Conservation (phyloP, 2,329 filamentous ascomycete genomes). For the Botrytis galanthina region DNA sequence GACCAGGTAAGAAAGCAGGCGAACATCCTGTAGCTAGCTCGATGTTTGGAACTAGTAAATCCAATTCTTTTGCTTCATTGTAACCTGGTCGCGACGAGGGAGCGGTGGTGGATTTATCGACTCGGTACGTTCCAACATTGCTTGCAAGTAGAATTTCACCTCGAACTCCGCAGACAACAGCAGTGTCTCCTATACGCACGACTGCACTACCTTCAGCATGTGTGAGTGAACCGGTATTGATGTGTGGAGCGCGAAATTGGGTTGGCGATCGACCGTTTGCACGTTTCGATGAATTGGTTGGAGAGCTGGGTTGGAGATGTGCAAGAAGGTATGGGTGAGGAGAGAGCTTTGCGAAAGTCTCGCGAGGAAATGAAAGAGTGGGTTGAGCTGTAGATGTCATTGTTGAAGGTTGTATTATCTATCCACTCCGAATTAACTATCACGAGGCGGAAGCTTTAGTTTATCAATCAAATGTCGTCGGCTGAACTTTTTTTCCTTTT, state of each 20-base stretch:
- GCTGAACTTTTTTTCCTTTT: constrained; percentile 20
- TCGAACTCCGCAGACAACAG: constrained; percentile 89
- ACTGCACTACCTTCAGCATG: constrained; percentile 90
- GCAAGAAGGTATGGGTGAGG: constrained; percentile 87
- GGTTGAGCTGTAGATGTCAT: constrained; percentile 33
- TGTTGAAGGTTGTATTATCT: constrained; percentile 17
- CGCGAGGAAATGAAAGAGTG: constrained; percentile 49
- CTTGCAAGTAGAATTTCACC: constrained; percentile 77
- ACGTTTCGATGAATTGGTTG: constrained; percentile 58
- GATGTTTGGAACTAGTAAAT: constrained; percentile 88
- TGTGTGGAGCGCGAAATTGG: constrained; percentile 67
- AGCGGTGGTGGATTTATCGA: constrained; percentile 39
- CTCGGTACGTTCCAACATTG: constrained; percentile 67
- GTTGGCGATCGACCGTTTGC: constrained; percentile 76
- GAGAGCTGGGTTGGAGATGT: constrained; percentile 65
- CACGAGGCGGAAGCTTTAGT: constrained; percentile 17
- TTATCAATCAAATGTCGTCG: constrained; percentile 16
- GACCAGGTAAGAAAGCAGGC: constrained; percentile 79
- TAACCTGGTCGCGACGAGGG: constrained; percentile 39
- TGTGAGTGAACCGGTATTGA: constrained; percentile 80
- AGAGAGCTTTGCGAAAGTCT: constrained; percentile 84
- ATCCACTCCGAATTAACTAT: constrained; percentile 1
- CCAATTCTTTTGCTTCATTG: constrained; percentile 55
- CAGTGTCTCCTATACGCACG: constrained; percentile 83
- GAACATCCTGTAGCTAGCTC: constrained; percentile 89